Evolutionary conservation across 495 filamentous ascomycete species (phyloP).

Genomic region (Penicillium cataractarum): DNA sequence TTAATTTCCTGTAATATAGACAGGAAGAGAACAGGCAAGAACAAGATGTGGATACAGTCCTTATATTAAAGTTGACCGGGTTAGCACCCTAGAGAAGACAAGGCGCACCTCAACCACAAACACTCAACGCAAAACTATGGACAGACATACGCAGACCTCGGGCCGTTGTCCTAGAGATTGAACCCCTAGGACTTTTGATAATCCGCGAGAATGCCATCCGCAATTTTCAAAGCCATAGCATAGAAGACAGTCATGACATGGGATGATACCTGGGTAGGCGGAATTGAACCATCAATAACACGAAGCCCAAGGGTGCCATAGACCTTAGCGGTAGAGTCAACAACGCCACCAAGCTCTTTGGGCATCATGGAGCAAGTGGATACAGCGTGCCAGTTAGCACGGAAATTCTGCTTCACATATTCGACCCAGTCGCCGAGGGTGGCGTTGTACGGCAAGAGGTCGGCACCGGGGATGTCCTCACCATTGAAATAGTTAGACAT

Average conservation of each 20-base stretch:
- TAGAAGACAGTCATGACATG: neutral
- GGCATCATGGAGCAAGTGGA: conserved; percentile 54
- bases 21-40: too few relatives aligned
- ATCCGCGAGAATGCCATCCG: neutral
- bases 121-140: too few relatives aligned
- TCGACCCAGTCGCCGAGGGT: conserved; percentile 2
- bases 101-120: too few relatives aligned
- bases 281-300: neutral
- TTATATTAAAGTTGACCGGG: too few relatives aligned
- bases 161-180: neutral
- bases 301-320: neutral
- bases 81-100: too few relatives aligned
- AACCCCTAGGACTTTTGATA: neutral
- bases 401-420: conserved; percentile 30
- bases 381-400: conserved; percentile 51
- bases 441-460: neutral
- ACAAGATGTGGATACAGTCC: too few relatives aligned
- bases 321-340: neutral
- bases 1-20: too few relatives aligned
- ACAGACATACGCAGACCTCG: too few relatives aligned
- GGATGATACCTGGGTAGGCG: neutral
- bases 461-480: neutral
- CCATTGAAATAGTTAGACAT: neutral
- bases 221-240: neutral
- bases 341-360: conserved; percentile 39